Evolutionary conservation across 1,284 basidiomycete genomes (phyloP), one percentile per base, ranked within the genome.

Genomic region (Acaromyces ingoldii): DNA sequence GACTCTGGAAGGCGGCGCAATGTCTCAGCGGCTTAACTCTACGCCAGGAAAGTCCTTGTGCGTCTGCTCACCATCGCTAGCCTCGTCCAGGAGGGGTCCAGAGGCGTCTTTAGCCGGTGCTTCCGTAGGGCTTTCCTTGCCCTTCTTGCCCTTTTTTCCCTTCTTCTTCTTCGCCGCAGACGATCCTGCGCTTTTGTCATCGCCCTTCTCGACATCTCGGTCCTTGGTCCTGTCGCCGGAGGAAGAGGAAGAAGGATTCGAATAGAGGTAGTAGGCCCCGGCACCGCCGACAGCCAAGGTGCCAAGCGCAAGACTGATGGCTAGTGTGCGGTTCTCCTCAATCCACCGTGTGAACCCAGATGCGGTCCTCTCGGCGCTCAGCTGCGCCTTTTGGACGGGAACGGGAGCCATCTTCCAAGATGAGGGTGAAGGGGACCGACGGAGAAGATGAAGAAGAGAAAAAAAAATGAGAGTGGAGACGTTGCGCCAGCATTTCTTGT

Each of bases 1-100:
- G 61, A 53, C 31, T 67, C 67, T 50, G 39, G 10, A 6, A n/a
- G 10, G 31, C 31, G 31, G 10, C 31, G 31, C 10, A 34, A 34
- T 10, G 17, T 10, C 7, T n/a, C n/a, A 38, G 15, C n/a, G 21
- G 36, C 36, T 10, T n/a, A 19, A 7, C 6, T 7, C 36, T 38
- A 9, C 19, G 36, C 36, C 7, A 6, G 9, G 36, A n/a, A n/a
- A 17, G 10, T 34, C 31, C 17, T 34, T 13, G 13, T 30, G 7
- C 7, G 29, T 9, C 13, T 19, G 17, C 34, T 54, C 45, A 42
- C 48, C 42, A 31, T 71, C 66, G 21, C 60, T 57, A 1, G 67
- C 72, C 49, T 74, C 72, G 43, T 74, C 68, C 24, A 74, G 60
- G 46, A 74, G 48, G 1, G 72, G 68, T 9, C 68, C 72, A 25